These are phyloP conservation scores for Catenaria anguillulae DNA, from an alignment of 371 early-diverging fungal genomes.

Conservation along the genomic window DNA sequence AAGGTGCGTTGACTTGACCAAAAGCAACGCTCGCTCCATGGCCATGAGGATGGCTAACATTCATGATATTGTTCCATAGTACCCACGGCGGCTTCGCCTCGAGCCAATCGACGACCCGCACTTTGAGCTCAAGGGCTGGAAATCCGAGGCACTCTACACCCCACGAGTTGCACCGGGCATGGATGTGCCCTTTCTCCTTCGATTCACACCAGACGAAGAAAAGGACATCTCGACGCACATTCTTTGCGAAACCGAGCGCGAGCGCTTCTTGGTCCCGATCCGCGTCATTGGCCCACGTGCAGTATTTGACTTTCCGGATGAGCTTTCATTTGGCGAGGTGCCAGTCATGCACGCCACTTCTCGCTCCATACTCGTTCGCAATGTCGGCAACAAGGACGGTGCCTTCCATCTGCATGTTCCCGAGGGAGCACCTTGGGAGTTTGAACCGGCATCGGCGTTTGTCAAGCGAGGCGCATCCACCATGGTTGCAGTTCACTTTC, in stretches of 20 bases:
- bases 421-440: neutral
- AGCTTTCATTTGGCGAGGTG: conserved; percentile 22
- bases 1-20: too few species aligned
- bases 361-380: conserved; percentile 26
- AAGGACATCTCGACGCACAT: conserved; percentile 26
- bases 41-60: too few species aligned
- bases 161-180: conserved; percentile 38
- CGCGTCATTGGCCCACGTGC: conserved; percentile 29
- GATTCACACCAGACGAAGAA: conserved; percentile 30
- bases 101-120: conserved; percentile 27
- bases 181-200: conserved; percentile 28
- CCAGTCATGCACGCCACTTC: conserved; percentile 22
- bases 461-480: too few species aligned
- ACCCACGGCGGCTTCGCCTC: conserved; percentile 23
- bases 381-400: conserved; percentile 25
- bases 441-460: too few species aligned
- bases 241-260: conserved; percentile 36
- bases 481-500: too few species aligned
- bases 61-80: too few species aligned
- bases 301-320: conserved; percentile 34
- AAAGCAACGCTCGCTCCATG: too few species aligned
- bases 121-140: conserved; percentile 23
- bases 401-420: neutral
- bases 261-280: conserved; percentile 37
- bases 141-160: conserved; percentile 19